Evolutionary conservation across 352 stramenopile species (phyloP).

Genomic region (Globisporangium cederbergense): DNA sequence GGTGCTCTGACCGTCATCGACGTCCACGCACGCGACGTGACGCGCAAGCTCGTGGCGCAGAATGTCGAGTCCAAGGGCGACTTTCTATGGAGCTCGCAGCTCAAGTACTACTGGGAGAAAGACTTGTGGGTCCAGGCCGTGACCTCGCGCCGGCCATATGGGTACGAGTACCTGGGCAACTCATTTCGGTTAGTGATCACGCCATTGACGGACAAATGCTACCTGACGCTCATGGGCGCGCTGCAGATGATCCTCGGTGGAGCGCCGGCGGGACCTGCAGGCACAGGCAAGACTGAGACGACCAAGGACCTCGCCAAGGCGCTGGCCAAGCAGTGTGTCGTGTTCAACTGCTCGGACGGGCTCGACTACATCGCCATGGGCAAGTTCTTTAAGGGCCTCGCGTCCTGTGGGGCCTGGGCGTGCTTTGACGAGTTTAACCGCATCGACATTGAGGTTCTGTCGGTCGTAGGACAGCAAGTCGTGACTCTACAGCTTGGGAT

Average conservation of each 20-base stretch:
- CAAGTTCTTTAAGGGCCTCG: conserved; percentile 94
- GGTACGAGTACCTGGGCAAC: conserved; percentile 97
- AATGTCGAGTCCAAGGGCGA: conserved; percentile 88
- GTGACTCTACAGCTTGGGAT: conserved; percentile 90
- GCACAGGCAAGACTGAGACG: conserved; percentile 94
- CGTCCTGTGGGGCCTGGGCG: conserved; percentile 91
- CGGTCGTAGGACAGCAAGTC: conserved; percentile 88
- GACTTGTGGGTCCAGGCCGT: conserved; percentile 90
- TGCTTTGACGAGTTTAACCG: conserved; percentile 91
- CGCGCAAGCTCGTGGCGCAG: conserved; percentile 87
- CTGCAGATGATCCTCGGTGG: conserved; percentile 95
- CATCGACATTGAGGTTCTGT: conserved; percentile 88
- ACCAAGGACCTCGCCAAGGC: conserved; percentile 95
- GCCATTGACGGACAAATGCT: conserved; percentile 95
- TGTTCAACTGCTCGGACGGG: conserved; percentile 93
- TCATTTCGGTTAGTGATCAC: conserved; percentile 95
- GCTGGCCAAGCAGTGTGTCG: conserved; percentile 94
- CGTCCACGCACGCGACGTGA: conserved; percentile 95
- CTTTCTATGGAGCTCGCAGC: conserved; percentile 83
- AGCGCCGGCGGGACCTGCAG: conserved; percentile 89
- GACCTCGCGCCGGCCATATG: conserved; percentile 88
- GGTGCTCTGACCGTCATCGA: conserved; percentile 93
- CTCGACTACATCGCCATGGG: conserved; percentile 94
- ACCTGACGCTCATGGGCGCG: conserved; percentile 94
- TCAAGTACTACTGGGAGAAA: conserved; percentile 94